phyloP scores from a whole-genome alignment of 495 filamentous ascomycete genomes.

The Pseudevernia furfuracea region DNA sequence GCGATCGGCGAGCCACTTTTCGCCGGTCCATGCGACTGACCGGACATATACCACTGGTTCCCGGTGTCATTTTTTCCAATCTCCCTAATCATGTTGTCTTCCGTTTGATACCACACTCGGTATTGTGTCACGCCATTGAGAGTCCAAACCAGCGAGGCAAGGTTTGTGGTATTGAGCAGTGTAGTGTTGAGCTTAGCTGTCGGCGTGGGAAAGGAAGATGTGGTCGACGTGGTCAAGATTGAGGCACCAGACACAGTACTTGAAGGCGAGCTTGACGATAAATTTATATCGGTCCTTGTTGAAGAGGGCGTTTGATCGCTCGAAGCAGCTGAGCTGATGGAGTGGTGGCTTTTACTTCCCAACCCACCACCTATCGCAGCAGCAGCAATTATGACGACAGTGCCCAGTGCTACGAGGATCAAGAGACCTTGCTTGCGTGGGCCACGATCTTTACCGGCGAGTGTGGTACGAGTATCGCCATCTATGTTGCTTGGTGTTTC shows the following conservation, averaged over 20 bases:
- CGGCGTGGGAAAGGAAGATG: neutral
- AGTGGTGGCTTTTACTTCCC: neutral
- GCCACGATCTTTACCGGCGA: neutral
- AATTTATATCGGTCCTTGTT: neutral
- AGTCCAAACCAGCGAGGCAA: neutral
- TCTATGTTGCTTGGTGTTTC: neutral
- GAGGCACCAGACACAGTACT: neutral
- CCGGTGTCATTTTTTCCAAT: neutral
- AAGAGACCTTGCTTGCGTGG: neutral
- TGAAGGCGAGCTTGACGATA: neutral
- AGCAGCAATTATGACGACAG: neutral
- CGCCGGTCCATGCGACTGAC: neutral
- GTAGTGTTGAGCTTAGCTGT: neutral
- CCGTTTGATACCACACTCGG: neutral
- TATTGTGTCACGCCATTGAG: neutral
- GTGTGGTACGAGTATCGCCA: neutral
- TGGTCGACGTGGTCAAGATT: neutral
- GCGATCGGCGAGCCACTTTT: constrained; percentile 1
- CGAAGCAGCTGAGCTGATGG: neutral
- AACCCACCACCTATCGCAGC: neutral
- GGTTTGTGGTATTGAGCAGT: neutral
- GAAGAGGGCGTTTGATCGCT: neutral
- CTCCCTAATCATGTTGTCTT: constrained; percentile 3
- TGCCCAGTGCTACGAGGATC: neutral
- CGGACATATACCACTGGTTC: neutral